Evolutionary conservation across 768 basidiomycete species (phyloP), one percentile per base, ranked within the genome.

Genomic region (Kondoa subrosea): DNA sequence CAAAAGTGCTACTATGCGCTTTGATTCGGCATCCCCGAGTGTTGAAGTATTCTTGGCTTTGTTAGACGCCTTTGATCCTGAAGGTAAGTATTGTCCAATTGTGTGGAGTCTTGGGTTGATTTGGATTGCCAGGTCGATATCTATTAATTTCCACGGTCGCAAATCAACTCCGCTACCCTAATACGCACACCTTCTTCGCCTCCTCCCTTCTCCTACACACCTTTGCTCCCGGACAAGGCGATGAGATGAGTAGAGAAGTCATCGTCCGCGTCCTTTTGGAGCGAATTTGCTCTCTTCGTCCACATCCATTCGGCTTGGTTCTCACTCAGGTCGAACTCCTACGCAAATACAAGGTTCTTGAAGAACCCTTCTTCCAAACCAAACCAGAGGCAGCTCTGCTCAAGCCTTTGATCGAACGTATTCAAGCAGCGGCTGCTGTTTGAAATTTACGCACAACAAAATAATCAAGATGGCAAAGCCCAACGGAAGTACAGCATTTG

Each of bases 131-230:
- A 96, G 93, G 91, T 71, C 91, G 95, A 84, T 90, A 97, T 79
- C 87, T 91, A 77, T 81, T 97, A 71, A 79, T 97, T 72, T 89
- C 85, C 73, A 85, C 92, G n/a, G 86, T 93, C 77, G 87, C 90
- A 57, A 83, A 91, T 73, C 93, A 97, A 76, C 81, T 99, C 71
- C 89, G 95, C 74, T 97, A 93, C 81, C 93, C 95, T 33, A 95
- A 92, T 74, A 89, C 92, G 12, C 95, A 99, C 81, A 99, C 93
- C 63, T 87, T 90, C 77, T 99, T 92, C 91, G 97, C 93, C 82
- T 89, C 87, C 76, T 87, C 86, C 58, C 82, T 96, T 71, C 80
- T 96, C 66, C 83, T 97, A 65, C 84, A 91, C 76, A 83, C 93
- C 57, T 97, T 96, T 80, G 74, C 81, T 63, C 15, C 61, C 3